Evolutionary conservation across 108 stramenopile species (phyloP), one percentile per base, ranked within the genome.

Genomic region (Poteriospumella lacustris): DNA sequence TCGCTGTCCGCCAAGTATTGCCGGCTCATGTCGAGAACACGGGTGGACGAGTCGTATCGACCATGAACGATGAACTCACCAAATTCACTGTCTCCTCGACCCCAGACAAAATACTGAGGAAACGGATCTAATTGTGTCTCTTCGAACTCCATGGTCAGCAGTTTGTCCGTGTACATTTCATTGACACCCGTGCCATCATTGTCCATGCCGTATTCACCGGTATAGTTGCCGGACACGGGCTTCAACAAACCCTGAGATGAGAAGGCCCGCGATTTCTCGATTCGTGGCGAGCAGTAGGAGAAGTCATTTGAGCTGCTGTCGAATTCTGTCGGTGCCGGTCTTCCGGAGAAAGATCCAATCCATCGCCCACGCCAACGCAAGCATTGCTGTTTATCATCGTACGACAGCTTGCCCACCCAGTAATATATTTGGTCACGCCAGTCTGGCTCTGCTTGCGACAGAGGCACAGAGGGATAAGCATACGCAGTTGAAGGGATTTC

Each of bases 371-470:
- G 28, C 60, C 60, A 64, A 34, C 9, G 29, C 60, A 64, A 24
- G 12, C 24, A 12, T 3, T 5, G 33, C 3, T 5, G 28, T 5
- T 64, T 33, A 3, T 64, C 15, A 64, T 64, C 60, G 36, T 64
- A 64, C 33, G 9, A 34, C 31, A 64, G 31, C 9, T 26, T 64
- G 36, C 60, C 60, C 36, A 33, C 5, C 60, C 60, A 64, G 36
- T 64, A 64, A 24, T 64, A 64, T 64, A 64, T 64, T 64, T 64
- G 60, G 9, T 64, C 60, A 5, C 60, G 28, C 60, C 60, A 64
- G 31, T 64, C 60, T 33, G 60, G 15, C 31, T 64, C 60, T 34
- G 15, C 3, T 64, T 3, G 33, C 36, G 15, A 19, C 29, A n/a
- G n/a, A n/a, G n/a, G n/a, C n/a, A n/a, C n/a, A n/a, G n/a, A n/a